Evolutionary conservation across 257 asterid species (phyloP).

Genomic region (Gardenia jasminoides): DNA sequence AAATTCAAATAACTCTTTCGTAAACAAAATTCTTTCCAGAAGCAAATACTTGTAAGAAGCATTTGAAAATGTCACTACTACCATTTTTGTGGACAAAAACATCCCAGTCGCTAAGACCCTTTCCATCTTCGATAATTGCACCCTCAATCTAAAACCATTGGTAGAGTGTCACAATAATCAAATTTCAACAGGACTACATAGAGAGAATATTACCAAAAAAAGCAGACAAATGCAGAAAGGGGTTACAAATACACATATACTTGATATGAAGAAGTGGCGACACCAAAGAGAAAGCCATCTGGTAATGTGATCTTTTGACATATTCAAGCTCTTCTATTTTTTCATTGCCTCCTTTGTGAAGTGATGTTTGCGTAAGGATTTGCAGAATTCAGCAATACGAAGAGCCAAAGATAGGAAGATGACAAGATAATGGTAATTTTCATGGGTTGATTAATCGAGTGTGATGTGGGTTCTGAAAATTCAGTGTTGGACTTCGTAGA

Average conservation of each 20-base stretch:
- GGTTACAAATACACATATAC: slow-evolving; percentile 20
- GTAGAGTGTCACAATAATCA: neutral
- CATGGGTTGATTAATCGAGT: no score
- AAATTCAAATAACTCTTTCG: no score
- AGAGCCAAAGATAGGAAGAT: neutral
- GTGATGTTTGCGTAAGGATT: neutral
- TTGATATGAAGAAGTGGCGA: slow-evolving; percentile 75
- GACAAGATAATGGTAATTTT: neutral
- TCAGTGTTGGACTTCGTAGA: no score
- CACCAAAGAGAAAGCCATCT: slow-evolving; percentile 68
- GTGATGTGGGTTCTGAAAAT: no score
- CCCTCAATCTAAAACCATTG: slow-evolving; percentile 61
- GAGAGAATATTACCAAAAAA: no score
- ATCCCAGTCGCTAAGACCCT: slow-evolving; percentile 71
- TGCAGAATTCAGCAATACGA: neutral
- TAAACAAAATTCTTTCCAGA: neutral
- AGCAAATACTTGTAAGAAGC: no score
- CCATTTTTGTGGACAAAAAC: slow-evolving; percentile 48
- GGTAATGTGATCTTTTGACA: slow-evolving; percentile 52
- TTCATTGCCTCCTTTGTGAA: neutral
- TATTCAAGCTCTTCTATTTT: neutral
- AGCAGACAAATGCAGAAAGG: neutral
- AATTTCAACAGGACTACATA: neutral
- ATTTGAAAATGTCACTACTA: slow-evolving; percentile 2
- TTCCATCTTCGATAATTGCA: slow-evolving; percentile 68